Evolutionary conservation across 345 rosid species (phyloP).

Genomic region (Eucalyptus sp.): DNA sequence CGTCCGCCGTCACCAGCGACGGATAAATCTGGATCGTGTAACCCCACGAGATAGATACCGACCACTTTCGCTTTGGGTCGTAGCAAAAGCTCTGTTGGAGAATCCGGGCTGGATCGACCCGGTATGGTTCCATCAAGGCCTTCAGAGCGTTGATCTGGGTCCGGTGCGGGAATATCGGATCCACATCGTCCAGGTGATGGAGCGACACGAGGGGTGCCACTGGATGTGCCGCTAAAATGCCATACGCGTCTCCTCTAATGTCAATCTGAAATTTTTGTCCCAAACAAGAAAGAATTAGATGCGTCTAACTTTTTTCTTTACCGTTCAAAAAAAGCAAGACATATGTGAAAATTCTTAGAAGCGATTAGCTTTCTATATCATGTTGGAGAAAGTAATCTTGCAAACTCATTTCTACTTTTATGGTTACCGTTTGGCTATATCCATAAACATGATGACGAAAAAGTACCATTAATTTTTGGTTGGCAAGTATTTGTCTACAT

Average conservation of each 20-base stretch:
- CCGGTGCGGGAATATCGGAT: conserved; percentile 44
- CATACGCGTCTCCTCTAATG: conserved; percentile 61
- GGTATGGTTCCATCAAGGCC: conserved; percentile 31
- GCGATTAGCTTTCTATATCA: not conserved
- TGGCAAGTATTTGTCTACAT: not conserved
- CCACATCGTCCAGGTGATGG: conserved; percentile 55
- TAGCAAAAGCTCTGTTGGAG: conserved; percentile 62
- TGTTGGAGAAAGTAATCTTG: not conserved
- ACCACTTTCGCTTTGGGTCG: conserved; percentile 48
- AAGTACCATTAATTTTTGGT: not conserved
- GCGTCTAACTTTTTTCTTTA: not conserved
- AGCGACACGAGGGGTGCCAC: conserved; percentile 55
- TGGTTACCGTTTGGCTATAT: not conserved
- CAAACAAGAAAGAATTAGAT: not conserved
- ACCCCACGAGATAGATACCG: conserved; percentile 80
- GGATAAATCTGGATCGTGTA: conserved; percentile 66
- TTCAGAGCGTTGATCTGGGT: conserved; percentile 33
- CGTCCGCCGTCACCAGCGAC: conserved; percentile 13
- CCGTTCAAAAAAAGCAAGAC: not conserved
- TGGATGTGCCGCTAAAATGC: conserved; percentile 77
- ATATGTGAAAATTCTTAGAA: not conserved
- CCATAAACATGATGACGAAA: not conserved
- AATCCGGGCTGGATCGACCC: conserved; percentile 46
- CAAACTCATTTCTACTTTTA: not conserved
- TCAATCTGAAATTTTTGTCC: conserved; percentile 38